Evolutionary conservation across 495 filamentous ascomycete genomes (phyloP).

Genomic region (Pseudevernia furfuracea): DNA sequence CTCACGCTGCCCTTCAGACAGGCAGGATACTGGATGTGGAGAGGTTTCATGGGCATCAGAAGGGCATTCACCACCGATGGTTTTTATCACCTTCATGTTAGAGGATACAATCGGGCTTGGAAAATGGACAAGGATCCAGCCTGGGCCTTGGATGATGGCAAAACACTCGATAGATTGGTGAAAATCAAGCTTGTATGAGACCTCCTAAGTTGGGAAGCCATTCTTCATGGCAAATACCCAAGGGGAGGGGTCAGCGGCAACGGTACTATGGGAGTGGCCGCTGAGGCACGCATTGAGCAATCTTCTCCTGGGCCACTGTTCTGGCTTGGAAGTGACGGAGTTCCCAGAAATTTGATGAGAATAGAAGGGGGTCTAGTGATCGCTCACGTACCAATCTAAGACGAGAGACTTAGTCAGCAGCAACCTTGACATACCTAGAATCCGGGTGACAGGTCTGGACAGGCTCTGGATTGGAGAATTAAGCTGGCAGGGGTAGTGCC

Average conservation of each 20-base stretch:
- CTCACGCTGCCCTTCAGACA: slow-evolving; percentile 36
- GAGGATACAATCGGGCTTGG: slow-evolving; percentile 30
- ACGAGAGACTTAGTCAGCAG: not conserved
- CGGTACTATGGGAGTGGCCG: not conserved
- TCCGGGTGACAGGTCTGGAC: not conserved
- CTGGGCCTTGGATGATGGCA: slow-evolving; percentile 26
- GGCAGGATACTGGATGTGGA: slow-evolving; percentile 33
- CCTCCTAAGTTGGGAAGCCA: not conserved
- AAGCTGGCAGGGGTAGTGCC: not conserved
- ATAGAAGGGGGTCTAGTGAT: not conserved
- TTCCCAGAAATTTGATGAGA: not conserved
- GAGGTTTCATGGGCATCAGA: slow-evolving; percentile 35
- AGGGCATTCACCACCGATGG: slow-evolving; percentile 42
- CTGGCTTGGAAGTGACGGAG: not conserved
- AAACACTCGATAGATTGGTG: slow-evolving; percentile 24
- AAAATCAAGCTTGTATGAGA: slow-evolving; percentile 20
- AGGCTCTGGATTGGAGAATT: not conserved
- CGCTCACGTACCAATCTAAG: not conserved
- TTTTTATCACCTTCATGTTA: slow-evolving; percentile 39
- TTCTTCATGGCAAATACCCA: not conserved
- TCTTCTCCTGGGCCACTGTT: not conserved
- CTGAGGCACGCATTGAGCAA: not conserved
- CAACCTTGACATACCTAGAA: not conserved
- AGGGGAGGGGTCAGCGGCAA: not conserved
- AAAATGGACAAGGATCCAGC: slow-evolving; percentile 23